Evolutionary conservation across 176 grass and related monocot species (phyloP), one percentile per base, ranked within the genome.

Genomic region (Urochloa ruziziensis): DNA sequence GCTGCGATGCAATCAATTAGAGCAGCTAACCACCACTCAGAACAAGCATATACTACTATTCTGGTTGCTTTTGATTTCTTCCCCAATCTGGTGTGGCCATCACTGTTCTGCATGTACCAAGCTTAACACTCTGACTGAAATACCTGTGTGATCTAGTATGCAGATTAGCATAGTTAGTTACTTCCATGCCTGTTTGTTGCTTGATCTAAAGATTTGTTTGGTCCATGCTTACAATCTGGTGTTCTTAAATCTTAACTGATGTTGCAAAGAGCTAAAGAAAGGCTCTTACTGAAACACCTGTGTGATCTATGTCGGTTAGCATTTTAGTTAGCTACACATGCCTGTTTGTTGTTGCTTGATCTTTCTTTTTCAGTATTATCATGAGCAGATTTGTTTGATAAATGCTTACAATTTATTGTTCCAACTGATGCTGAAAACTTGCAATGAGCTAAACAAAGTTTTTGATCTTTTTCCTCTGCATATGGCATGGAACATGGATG

Each of bases 1-100:
- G 70, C 71, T 61, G 54, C 73, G 71, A 80, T 46, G 60, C 69
- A 84, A 89, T 84, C 67, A 84, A 84, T 84, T 80, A 70, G 49
- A 81, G 70, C 62, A 81, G 36, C 68, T 65, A 89, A 81, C 70
- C 61, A 64, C 65, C 32, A 23, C 17, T 29, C 6, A 21, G 52
- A 43, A 58, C 81, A 49, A 37, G 69, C 69, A 68, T 67, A 28
- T 36, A 21, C 12, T 13, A 30, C 36, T 7, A n/a, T n/a, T 25
- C 60, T 14, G 4, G 66, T 28, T 29, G 21, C 21, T 24, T 39
- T 47, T 39, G 6, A 34, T 40, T 17, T 35, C 62, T 44, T 34
- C 32, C 23, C 36, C 53, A 44, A 0, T 29, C 52, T 76, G 42
- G 47, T 10, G 17, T 66, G 57, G 36, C 49, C 36, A 58, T 77